Percentiles rank a stretch among this genome's conserved stretches.
phyloP scores from a whole-genome alignment of 441 rosid species.

The Gossypium laxum region DNA sequence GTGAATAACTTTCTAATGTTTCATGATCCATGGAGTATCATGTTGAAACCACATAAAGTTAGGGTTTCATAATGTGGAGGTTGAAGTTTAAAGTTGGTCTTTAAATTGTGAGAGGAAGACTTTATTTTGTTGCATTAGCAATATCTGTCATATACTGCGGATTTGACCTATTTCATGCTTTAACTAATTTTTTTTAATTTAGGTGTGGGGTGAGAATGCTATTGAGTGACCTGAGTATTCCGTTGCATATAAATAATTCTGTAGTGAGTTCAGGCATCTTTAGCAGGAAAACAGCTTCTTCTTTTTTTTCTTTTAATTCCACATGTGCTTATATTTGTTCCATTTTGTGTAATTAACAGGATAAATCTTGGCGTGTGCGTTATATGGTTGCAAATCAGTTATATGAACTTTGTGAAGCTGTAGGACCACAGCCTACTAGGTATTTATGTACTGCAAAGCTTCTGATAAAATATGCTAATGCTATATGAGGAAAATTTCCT shows the following conservation, averaged over 20 bases:
- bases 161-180: background rate
- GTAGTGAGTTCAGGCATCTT: background rate
- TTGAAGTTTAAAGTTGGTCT: background rate
- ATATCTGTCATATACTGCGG: background rate
- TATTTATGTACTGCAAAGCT: conserved; percentile 17
- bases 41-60: background rate
- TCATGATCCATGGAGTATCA: background rate
- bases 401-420: conserved; percentile 82
- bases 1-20: background rate
- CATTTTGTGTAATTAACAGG: conserved; percentile 33
- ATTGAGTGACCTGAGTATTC: background rate
- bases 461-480: background rate
- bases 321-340: conserved; percentile 4
- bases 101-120: background rate
- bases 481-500: background rate
- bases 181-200: background rate
- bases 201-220: background rate
- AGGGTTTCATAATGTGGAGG: background rate
- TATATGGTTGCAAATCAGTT: conserved; percentile 87
- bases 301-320: background rate
- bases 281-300: background rate
- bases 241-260: background rate
- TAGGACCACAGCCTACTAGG: conserved; percentile 82
- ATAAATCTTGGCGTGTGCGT: conserved; percentile 93
- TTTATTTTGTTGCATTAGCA: background rate